phyloP scores from a whole-genome alignment of 2,329 filamentous ascomycete species.

The Clonostachys solani region DNA sequence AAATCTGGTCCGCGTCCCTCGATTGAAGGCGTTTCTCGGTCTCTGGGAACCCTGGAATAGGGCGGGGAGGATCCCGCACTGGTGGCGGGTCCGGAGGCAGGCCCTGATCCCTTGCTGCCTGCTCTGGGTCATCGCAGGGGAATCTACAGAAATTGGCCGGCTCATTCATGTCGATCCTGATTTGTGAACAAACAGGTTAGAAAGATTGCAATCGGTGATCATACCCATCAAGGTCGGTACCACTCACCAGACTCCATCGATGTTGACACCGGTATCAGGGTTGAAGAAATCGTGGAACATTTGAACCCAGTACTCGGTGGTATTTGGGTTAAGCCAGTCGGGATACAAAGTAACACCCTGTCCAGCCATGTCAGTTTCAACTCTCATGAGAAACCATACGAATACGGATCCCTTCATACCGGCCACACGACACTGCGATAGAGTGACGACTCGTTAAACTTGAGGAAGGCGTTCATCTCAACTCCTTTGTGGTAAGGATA shows the following conservation, averaged over 20 bases:
- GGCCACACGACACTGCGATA: constrained; percentile 74
- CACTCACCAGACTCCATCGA: constrained; percentile 58
- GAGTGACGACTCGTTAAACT: constrained; percentile 45
- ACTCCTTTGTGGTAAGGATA: constrained; percentile 34
- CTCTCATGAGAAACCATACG: not conserved
- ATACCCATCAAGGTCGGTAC: no score
- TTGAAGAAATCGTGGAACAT: constrained; percentile 64
- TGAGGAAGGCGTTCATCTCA: constrained; percentile 39
- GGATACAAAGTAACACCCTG: constrained; percentile 59
- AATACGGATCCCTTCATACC: constrained; percentile 18
- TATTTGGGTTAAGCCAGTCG: constrained; percentile 69
- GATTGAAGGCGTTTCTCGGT: not conserved
- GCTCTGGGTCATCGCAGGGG: constrained; percentile 3
- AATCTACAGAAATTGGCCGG: constrained; percentile 24
- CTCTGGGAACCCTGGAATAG: constrained; percentile 3
- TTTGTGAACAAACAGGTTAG: no score
- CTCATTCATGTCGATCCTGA: constrained; percentile 62
- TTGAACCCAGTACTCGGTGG: constrained; percentile 63
- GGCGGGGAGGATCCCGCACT: constrained; percentile 1
- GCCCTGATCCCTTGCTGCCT: not conserved
- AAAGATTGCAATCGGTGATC: no score
- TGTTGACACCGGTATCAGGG: constrained; percentile 60
- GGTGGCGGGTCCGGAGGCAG: constrained; percentile 8
- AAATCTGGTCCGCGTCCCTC: not conserved
- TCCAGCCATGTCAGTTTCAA: not conserved